Percentiles rank a stretch among this genome's conserved stretches.
These are phyloP conservation scores for Cladosporium colombiae DNA, from an alignment of 2,329 filamentous ascomycete genomes.

Conservation along the genomic window DNA sequence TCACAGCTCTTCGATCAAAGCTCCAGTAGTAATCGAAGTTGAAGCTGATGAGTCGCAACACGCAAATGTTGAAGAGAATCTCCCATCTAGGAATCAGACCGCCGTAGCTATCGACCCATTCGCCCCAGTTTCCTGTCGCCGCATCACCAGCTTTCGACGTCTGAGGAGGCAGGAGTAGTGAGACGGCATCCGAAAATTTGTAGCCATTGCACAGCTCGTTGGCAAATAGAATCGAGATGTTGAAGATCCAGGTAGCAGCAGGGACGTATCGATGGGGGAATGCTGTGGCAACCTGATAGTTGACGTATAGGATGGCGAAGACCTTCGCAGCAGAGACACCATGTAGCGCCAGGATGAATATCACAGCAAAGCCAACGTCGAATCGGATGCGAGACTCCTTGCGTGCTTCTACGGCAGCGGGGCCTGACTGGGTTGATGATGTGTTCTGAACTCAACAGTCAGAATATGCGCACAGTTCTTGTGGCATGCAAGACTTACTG, in stretches of 20 bases:
- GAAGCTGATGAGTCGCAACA: constrained; percentile 90
- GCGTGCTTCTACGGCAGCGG: constrained; percentile 13
- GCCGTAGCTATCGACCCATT: constrained; percentile 74
- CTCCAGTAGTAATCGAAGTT: constrained; percentile 98
- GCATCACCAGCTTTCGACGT: constrained; percentile 41
- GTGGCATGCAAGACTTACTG: not conserved
- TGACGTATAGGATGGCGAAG: constrained; percentile 73
- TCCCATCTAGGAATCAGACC: constrained; percentile 92
- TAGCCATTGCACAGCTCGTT: constrained; percentile 87
- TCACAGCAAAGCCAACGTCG: constrained; percentile 75
- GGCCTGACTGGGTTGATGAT: not conserved
- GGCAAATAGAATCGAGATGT: constrained; percentile 79
- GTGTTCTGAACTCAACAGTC: not conserved
- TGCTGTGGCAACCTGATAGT: constrained; percentile 74
- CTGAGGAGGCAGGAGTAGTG: constrained; percentile 49
- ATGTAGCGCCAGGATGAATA: constrained; percentile 79
- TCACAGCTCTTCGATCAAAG: constrained; percentile 62
- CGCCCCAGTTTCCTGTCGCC: constrained; percentile 56
- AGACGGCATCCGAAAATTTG: constrained; percentile 64
- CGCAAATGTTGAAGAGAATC: constrained; percentile 95
- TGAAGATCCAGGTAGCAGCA: constrained; percentile 82
- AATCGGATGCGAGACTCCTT: constrained; percentile 50
- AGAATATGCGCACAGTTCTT: not conserved
- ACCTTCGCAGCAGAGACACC: constrained; percentile 85
- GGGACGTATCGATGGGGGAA: constrained; percentile 73